phyloP scores from a whole-genome alignment of 2,329 filamentous ascomycete genomes.

The Zymoseptoria passerinii region DNA sequence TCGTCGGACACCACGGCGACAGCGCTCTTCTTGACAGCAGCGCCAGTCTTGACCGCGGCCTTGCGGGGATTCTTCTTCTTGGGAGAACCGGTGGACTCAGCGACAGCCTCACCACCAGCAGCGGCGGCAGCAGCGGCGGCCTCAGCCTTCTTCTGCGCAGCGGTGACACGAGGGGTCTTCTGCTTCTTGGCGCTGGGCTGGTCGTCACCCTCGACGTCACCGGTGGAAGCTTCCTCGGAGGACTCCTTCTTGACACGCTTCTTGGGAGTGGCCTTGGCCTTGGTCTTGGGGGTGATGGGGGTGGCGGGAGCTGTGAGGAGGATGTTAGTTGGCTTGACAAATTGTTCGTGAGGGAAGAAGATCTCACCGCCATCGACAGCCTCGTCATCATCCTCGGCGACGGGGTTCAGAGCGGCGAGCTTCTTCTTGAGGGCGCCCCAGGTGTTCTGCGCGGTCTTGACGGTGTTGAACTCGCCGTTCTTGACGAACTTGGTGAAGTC shows the following conservation, averaged over 20 bases:
- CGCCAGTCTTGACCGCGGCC: constrained; percentile 18
- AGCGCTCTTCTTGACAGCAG: constrained; percentile 4
- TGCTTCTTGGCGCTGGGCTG: constrained; percentile 9
- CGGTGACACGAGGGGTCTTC: constrained; percentile 6
- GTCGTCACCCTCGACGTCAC: constrained; percentile 11
- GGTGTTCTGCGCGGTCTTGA: constrained; percentile 28
- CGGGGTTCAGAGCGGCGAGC: constrained; percentile 15
- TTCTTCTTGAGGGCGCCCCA: constrained; percentile 31
- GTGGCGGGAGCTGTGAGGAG: constrained; percentile 1
- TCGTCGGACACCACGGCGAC: constrained; percentile 7
- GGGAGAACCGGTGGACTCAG: constrained; percentile 6
- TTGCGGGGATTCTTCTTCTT: constrained; percentile 19
- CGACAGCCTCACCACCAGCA: constrained; percentile 2
- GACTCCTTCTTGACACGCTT: constrained; percentile 24
- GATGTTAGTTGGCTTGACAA: constrained; percentile 2
- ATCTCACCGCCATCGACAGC: constrained; percentile 12
- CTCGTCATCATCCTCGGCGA: constrained; percentile 10
- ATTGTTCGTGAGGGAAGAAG: neutral
- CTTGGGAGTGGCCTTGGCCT: constrained; percentile 17
- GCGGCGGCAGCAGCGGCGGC: constrained; percentile 4
- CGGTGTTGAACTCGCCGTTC: constrained; percentile 24
- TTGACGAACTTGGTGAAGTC: constrained; percentile 26
- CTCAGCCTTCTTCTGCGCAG: constrained; percentile 12
- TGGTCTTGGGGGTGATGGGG: constrained; percentile 10
- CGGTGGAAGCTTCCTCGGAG: neutral